Base-by-base conservation (phyloP, 139 green algal genomes). In the Volvox reticuliferus region DNA sequence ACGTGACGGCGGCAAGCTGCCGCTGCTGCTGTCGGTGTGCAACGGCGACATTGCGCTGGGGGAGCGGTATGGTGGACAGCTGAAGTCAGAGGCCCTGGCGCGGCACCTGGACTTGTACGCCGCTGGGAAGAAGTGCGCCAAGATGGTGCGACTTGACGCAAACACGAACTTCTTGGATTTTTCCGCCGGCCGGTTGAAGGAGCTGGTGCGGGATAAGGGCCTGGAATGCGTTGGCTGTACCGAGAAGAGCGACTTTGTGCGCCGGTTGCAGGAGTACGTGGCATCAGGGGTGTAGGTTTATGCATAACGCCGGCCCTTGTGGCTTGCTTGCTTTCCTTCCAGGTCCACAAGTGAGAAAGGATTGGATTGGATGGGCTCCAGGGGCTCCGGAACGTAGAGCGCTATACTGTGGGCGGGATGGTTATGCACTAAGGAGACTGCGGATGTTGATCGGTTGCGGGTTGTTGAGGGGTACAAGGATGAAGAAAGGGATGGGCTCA, bases 241-340 rank as follows among this genome's bases (percentile, higher is more conserved):
- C 0, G 97, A 98, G 69, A 98, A 97, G 88, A 61, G 22, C 0
- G 97, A 98, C 80, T 98, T 92, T 73, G 89, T 98, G 24, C 71
- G 50, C 32, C 71, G 87, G 28, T 61, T 98, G 17, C 87, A 91
- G 77, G 82, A 93, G 30, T 82, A 71, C 44, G n/a, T 89, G 9
- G 28, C 36, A 65, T 92, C 33, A 89, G 92, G 88, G 65, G 82
- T 82, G n/a, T 82, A 61, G 30, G 33, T 82, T 37, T 2, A 16
- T 61, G 5, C 17, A 28, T 62, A 36, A 63, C 28, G 76, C 32
- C 5, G 44, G 44, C 9, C 44, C 44, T 55, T 55, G 44, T 55
- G 44, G 44, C 44, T 55, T 55, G 44, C 9, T 55, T 55, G 44
- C 9, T 55, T 5, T 55, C 44, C 44, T 14, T 55, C 44, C 9